Percentiles rank a stretch among this genome's conserved stretches.
Conservation (phyloP, 169 alveolate species). For the Plasmodium coatneyi region DNA sequence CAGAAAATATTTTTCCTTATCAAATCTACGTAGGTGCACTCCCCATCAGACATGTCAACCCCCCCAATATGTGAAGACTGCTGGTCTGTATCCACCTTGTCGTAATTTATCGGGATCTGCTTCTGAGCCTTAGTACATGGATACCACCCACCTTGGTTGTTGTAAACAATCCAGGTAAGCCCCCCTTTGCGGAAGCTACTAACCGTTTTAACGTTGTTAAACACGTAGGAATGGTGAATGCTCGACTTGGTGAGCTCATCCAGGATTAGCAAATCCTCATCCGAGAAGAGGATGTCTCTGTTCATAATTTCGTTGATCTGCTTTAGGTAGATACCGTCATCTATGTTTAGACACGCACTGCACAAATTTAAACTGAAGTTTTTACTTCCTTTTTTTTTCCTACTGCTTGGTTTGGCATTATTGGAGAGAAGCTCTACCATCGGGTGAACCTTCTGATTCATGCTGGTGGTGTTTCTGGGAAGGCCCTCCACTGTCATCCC, state of each 20-base stretch:
- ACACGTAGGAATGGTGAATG: conserved; percentile 5
- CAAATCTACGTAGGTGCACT: conserved; percentile 15
- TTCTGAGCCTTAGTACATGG: not conserved
- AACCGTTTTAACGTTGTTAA: conserved; percentile 15
- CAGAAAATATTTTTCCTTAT: conserved; percentile 35
- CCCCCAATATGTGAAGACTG: not conserved
- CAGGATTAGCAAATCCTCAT: conserved; percentile 20
- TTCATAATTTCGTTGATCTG: conserved; percentile 62
- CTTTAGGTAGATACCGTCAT: conserved; percentile 42
- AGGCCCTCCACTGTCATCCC: not conserved
- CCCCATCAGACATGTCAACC: not conserved
- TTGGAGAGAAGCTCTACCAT: not conserved
- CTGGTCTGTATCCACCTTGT: conserved; percentile 3
- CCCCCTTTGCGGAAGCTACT: conserved; percentile 81
- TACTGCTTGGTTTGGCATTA: conserved; percentile 5
- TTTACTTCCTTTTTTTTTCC: conserved; percentile 32
- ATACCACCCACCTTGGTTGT: conserved; percentile 2
- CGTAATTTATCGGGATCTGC: not conserved
- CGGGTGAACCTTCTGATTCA: not conserved
- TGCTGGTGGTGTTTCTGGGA: not conserved
- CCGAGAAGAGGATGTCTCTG: conserved; percentile 19
- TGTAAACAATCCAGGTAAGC: conserved; percentile 78
- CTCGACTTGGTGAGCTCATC: not conserved
- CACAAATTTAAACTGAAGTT: conserved; percentile 55
- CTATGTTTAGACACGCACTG: conserved; percentile 47